These are phyloP conservation scores for Vitis hybrid DNA, from an alignment of 177 flowering plant genomes.

Conservation along the genomic window DNA sequence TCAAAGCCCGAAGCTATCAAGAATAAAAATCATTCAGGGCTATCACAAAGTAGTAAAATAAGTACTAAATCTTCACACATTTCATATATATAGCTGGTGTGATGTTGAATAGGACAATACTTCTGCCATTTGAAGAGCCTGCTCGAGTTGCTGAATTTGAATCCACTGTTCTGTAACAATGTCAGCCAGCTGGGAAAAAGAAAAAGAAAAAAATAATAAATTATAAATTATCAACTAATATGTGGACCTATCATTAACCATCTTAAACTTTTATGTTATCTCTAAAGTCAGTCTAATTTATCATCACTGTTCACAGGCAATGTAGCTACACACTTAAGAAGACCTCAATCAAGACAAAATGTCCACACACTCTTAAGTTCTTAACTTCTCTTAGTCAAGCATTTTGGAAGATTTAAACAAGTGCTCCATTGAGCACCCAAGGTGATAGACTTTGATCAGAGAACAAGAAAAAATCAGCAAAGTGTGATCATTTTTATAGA, in stretches of 20 bases:
- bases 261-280: not conserved
- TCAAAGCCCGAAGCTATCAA: slow-evolving; percentile 38
- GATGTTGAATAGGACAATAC: slow-evolving; percentile 29
- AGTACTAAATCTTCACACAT: not conserved
- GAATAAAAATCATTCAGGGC: not conserved
- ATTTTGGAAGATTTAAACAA: too few species aligned
- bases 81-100: slow-evolving; percentile 3
- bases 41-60: not conserved
- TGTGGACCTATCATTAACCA: not conserved
- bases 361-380: too few species aligned
- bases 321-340: too few species aligned
- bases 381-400: too few species aligned
- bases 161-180: slow-evolving; percentile 86
- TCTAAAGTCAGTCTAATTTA: too few species aligned
- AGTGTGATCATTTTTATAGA: too few species aligned
- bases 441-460: too few species aligned
- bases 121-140: slow-evolving; percentile 62
- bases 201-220: slow-evolving; percentile 3
- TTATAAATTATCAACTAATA: not conserved
- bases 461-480: too few species aligned
- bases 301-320: too few species aligned
- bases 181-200: slow-evolving; percentile 49
- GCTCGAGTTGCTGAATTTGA: slow-evolving; percentile 85
- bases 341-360: too few species aligned
- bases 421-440: too few species aligned